Conservation (phyloP, 1,284 basidiomycete species). For the Moesziomyces antarcticus region DNA sequence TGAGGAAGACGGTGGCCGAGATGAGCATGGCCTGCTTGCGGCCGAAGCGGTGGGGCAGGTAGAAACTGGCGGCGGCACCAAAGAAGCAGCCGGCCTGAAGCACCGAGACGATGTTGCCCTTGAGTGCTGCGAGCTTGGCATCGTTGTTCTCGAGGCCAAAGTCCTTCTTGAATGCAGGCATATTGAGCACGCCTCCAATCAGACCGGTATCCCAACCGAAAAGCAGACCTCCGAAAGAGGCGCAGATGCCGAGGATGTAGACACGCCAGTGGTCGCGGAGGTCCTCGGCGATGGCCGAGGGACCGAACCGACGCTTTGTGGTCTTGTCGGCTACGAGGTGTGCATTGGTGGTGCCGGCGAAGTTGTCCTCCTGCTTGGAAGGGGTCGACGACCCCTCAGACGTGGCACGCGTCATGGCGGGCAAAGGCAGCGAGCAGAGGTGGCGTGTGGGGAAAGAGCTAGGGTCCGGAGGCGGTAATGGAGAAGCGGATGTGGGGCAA, state of each 20-base stretch:
- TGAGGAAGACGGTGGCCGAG: conserved; percentile 55
- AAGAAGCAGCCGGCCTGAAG: conserved; percentile 63
- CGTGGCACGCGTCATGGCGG: conserved; percentile 17
- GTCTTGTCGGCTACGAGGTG: conserved; percentile 13
- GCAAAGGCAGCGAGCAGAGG: not conserved
- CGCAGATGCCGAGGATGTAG: conserved; percentile 37
- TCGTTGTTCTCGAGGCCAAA: conserved; percentile 33
- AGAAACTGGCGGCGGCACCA: conserved; percentile 59
- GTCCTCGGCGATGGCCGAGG: conserved; percentile 18
- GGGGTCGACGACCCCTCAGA: conserved; percentile 30
- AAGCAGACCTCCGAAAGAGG: conserved; percentile 38
- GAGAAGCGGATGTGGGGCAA: not conserved
- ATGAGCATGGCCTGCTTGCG: conserved; percentile 57
- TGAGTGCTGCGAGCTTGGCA: conserved; percentile 39
- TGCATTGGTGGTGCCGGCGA: not conserved
- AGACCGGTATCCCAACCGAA: conserved; percentile 50
- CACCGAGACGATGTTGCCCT: conserved; percentile 62
- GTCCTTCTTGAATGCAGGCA: conserved; percentile 40
- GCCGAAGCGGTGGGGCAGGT: conserved; percentile 59
- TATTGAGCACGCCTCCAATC: conserved; percentile 44
- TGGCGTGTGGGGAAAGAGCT: not conserved
- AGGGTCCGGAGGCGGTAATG: not conserved
- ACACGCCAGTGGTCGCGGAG: conserved; percentile 43
- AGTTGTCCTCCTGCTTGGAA: conserved; percentile 32
- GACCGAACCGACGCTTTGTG: conserved; percentile 12